phyloP scores from a whole-genome alignment of 1,139 yeast genomes.

The Wickerhamomyces sp. region DNA sequence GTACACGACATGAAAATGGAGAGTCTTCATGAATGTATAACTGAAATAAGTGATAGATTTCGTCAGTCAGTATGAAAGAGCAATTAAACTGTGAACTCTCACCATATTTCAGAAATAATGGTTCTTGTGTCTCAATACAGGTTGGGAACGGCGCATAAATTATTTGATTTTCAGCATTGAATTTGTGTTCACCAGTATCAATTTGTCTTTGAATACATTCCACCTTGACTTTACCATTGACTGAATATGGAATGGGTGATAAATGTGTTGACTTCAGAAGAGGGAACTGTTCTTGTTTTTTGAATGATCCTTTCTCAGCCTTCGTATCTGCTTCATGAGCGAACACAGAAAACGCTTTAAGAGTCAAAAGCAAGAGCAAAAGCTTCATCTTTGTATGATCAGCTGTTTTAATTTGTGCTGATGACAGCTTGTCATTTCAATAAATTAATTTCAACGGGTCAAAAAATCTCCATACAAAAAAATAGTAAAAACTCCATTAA shows the following conservation, averaged over 20 bases:
- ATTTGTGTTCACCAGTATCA: slow-evolving; percentile 72
- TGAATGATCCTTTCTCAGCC: background rate
- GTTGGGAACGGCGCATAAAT: slow-evolving; percentile 55
- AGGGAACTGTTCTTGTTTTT: slow-evolving; percentile 25
- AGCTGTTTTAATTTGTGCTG: no score
- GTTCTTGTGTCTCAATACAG: slow-evolving; percentile 62
- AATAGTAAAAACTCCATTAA: no score
- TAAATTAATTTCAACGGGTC: no score
- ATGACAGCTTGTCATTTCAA: no score
- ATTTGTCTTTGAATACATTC: slow-evolving; percentile 66
- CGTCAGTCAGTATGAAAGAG: slow-evolving; percentile 62
- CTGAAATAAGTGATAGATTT: slow-evolving; percentile 67
- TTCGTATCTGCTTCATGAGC: background rate
- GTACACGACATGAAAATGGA: slow-evolving; percentile 68
- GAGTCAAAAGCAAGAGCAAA: background rate
- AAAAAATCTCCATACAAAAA: no score
- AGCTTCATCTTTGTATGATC: slow-evolving; percentile 3
- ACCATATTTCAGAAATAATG: slow-evolving; percentile 51
- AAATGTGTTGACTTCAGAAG: slow-evolving; percentile 14
- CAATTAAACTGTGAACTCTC: slow-evolving; percentile 53
- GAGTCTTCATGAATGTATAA: slow-evolving; percentile 73
- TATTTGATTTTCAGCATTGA: slow-evolving; percentile 56
- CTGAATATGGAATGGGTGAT: slow-evolving; percentile 32
- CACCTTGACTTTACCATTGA: slow-evolving; percentile 45
- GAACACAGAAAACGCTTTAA: slow-evolving; percentile 2